Base-by-base conservation (phyloP, 2,329 filamentous ascomycete species). In the Shiraia sp. region DNA sequence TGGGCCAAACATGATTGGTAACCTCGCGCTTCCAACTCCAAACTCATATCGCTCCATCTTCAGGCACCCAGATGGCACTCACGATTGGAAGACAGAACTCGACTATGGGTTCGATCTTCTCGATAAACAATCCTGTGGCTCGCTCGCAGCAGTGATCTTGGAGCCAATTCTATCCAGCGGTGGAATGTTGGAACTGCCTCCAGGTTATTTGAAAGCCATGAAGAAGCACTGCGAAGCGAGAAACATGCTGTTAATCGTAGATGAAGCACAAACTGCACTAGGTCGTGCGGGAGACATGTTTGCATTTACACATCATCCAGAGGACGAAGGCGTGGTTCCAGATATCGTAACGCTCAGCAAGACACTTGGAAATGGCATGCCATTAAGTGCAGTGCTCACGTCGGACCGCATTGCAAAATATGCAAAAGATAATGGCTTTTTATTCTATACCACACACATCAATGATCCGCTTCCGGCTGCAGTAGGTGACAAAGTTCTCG, bases 61-160 rank as follows among this genome's bases (percentile, higher is more conserved):
- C 61, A 75, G 79, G 8, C 75, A 77, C 25, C 15, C 75, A 0
- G 81, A 86, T 47, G 81, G 81, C 1, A 75, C 74, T 0, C 81
- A 87, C 48, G 82, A 87, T 57, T 87, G 83, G 83, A 72, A 82
- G 50, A 77, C 79, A 0, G 83, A 87, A 58, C 66, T 87, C 10
- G 75, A 82, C 9, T 86, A 79, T 51, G 81, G 80, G 4, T 86
- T 80, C 74, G 70, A 71, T 13, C 70, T 86, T 65, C 71, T 87
- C 14, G 82, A 87, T 46, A 71, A 75, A 31, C 76, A 80, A 40
- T 81, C 76, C 1, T 78, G 75, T 41, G 83, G 82, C 0, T 84
- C 81, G 0, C 72, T 86, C 0, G 82, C 83, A 1, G 83, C 83
- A 0, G 77, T 82, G 23, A 80, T 86, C 40, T 63, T 85, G 35